Evolutionary conservation across 2,329 filamentous ascomycete genomes (phyloP), one percentile per base, ranked within the genome.

Genomic region (Colletotrichum sp.): DNA sequence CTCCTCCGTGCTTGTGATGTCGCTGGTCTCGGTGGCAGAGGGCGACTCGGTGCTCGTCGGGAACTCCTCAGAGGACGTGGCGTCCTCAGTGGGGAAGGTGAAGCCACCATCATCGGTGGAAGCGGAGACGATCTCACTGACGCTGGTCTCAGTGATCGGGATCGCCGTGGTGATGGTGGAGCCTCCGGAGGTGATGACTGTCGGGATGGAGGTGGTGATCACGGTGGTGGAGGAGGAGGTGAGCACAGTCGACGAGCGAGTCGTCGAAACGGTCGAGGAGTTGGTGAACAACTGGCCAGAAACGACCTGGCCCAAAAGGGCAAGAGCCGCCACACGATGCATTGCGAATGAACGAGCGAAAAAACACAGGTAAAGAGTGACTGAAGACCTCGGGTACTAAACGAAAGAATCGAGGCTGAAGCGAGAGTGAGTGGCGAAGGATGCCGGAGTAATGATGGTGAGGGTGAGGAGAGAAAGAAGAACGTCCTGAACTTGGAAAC

Each of bases 331-430:
- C 16, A 26, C 60, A 55, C 68, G 63, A 48, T 63, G 72, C 72
- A 75, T 75, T 36, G 34, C 60, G 30, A 70, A 67, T 15, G 61
- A 72, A 61, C 60, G 72, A 75, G 61, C 48, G 72, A 71, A 63
- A 72, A 75, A 68, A 61, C 57, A 34, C 72, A 75, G 61, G 52
- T 75, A 75, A 75, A 28, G 72, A 75, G 38, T 72, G 72, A 75
- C 72, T 75, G 13, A 58, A 43, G 24, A 72, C 72, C 72, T 75
- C 72, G 68, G 72, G 72, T 75, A 71, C 68, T 72, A 48, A 75
- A 75, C 72, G 72, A 75, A 43, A 52, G 72, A 75, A 75, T 72
- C 72, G 72, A 75, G 72, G 72, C 30, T 52, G 34, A 43, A 71
- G 67, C 61, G 72, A 43, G 63, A 63, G 72, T 30, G 30, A 68